Evolutionary conservation across 805 yeast genomes (phyloP).

Genomic region (Cyberlindnera misumaiensis): DNA sequence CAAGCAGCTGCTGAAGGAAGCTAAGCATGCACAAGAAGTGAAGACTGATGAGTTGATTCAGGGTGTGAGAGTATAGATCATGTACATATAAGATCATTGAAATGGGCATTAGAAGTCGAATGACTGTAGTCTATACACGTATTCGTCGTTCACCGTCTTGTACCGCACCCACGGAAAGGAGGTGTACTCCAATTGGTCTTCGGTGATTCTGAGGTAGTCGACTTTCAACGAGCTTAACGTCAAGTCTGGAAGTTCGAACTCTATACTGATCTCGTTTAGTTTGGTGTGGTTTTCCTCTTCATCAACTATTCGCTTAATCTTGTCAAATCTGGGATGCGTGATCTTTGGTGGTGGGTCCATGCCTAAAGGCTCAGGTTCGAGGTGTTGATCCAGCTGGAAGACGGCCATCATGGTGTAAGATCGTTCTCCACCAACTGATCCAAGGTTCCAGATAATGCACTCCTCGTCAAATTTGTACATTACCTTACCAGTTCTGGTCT

Average conservation of each 20-base stretch:
- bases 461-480: conserved; percentile 64
- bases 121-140: conserved; percentile 19
- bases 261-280: conserved; percentile 35
- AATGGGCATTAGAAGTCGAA: too few species aligned
- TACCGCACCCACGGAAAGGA: conserved; percentile 80
- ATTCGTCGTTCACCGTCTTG: conserved; percentile 33
- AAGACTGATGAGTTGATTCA: conserved; percentile 18
- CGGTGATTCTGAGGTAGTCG: conserved; percentile 60
- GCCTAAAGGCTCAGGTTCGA: conserved; percentile 14
- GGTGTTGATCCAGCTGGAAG: conserved; percentile 27
- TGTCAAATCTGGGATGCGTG: conserved; percentile 16
- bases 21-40: conserved; percentile 17
- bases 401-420: conserved; percentile 51
- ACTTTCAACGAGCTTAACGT: conserved; percentile 63
- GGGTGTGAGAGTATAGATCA: conserved; percentile 14
- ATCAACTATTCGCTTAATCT: conserved; percentile 13
- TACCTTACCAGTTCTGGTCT: conserved; percentile 66
- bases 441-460: conserved; percentile 67
- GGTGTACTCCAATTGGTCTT: conserved; percentile 48
- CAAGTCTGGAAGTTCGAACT: conserved; percentile 58
- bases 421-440: conserved; percentile 56
- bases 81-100: background rate
- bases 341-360: conserved; percentile 25
- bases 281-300: conserved; percentile 7
- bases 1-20: conserved; percentile 19